These are phyloP conservation scores for Colletotrichum acutatum DNA, from an alignment of 2,329 filamentous ascomycete genomes.

Conservation along the genomic window DNA sequence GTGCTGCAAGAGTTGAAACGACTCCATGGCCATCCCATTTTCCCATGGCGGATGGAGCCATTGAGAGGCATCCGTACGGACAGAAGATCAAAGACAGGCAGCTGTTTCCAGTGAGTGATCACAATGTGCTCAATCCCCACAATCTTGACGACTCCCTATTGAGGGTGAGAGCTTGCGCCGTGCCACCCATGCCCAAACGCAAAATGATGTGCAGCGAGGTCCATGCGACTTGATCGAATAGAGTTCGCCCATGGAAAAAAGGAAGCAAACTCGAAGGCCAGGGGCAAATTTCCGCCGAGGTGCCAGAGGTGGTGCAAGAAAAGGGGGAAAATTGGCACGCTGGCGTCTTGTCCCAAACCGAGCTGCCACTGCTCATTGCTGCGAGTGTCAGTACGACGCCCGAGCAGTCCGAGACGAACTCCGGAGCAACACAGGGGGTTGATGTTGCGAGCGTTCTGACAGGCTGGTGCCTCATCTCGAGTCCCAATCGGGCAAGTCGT, in stretches of 20 bases:
- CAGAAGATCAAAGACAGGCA: slow-evolving; percentile 8
- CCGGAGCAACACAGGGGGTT: slow-evolving; percentile 21
- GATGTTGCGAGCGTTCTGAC: slow-evolving; percentile 20
- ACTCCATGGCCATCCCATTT: background rate
- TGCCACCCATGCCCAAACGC: slow-evolving; percentile 33
- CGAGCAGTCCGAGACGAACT: slow-evolving; percentile 19
- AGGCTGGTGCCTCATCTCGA: slow-evolving; percentile 29
- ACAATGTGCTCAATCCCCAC: slow-evolving; percentile 23
- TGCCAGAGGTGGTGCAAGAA: background rate
- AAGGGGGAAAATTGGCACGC: background rate
- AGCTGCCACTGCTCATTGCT: background rate
- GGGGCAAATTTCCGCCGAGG: background rate
- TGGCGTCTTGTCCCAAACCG: background rate
- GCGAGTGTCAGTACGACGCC: background rate
- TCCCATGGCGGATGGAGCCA: background rate
- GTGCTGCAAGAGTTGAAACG: background rate
- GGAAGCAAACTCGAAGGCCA: background rate
- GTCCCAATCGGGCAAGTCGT: slow-evolving; percentile 33
- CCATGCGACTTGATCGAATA: slow-evolving; percentile 12
- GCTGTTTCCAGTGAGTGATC: slow-evolving; percentile 1
- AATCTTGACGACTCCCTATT: background rate
- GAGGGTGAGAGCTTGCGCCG: slow-evolving; percentile 6
- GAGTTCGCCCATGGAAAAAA: slow-evolving; percentile 21
- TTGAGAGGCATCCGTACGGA: background rate
- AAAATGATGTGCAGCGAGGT: slow-evolving; percentile 30